Evolutionary conservation across 2,329 filamentous ascomycete genomes (phyloP).

Genomic region (Plectosphaerella cucumerina): DNA sequence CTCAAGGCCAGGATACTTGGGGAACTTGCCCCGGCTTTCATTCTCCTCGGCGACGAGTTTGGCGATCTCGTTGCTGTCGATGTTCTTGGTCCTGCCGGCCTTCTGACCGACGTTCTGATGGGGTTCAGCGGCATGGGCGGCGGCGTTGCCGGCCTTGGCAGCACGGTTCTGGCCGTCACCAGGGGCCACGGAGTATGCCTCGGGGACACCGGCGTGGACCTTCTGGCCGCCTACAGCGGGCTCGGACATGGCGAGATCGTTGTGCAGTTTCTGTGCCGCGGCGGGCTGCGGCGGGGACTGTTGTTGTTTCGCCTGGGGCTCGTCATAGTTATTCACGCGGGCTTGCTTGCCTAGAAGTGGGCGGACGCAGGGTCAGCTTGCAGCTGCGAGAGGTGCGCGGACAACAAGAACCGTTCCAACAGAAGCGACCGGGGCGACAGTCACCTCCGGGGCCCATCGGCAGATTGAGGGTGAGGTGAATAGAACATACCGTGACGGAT

Average conservation of each 20-base stretch:
- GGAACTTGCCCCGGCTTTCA: constrained; percentile 78
- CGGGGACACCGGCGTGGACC: constrained; percentile 27
- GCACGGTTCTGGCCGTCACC: constrained; percentile 60
- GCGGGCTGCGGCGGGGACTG: constrained; percentile 38
- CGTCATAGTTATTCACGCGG: constrained; percentile 56
- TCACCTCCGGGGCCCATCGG: too few species aligned
- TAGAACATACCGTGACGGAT: constrained; percentile 73
- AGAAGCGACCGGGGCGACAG: too few species aligned
- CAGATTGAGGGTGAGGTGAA: background rate
- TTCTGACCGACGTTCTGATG: constrained; percentile 46
- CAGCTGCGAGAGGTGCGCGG: background rate
- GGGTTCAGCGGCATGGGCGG: constrained; percentile 58
- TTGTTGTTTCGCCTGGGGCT: constrained; percentile 49
- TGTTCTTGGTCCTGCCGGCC: constrained; percentile 27
- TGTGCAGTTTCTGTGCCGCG: background rate
- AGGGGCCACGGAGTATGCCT: constrained; percentile 60
- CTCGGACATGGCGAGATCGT: constrained; percentile 38
- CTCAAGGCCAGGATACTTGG: constrained; percentile 75
- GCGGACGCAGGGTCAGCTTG: constrained; percentile 12
- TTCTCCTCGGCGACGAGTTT: constrained; percentile 90
- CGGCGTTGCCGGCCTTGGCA: constrained; percentile 63
- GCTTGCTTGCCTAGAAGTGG: constrained; percentile 73
- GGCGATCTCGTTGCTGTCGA: constrained; percentile 68
- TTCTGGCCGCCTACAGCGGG: constrained; percentile 20
- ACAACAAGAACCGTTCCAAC: too few species aligned